Base-by-base conservation (phyloP, 352 stramenopile genomes). In the Aphanomyces cochlioides region DNA sequence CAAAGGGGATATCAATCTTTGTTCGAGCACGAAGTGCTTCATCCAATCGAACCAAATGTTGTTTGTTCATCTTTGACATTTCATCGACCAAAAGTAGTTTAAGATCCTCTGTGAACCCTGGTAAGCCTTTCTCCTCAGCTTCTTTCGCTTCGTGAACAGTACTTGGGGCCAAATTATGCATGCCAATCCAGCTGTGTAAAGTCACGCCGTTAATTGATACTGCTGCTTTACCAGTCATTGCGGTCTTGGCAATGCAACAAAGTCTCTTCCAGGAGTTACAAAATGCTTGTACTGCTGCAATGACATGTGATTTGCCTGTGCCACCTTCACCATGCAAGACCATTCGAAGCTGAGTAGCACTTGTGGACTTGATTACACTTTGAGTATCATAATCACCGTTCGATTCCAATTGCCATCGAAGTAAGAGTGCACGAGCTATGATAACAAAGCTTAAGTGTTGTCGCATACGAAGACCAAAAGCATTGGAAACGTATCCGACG, bases 151-250 rank as follows among this genome's bases (percentile, higher is more conserved):
- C 50, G 50, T 58, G 50, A 58, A 58, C 50, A 19, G 50, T 58
- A 36, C 17, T 58, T 36, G 50, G 50, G 50, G 50, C 10, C 50
- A 58, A 58, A 28, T 58, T 58, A 36, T 58, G 50, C 50, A 58
- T 58, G 7, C 50, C 50, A 19, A 58, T 58, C 17, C 50, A 58
- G 36, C 50, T 58, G 17, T 58, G 50, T 36, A 19, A 58, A 19
- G 50, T 58, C 2, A 58, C 50, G 15, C 50, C 50, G 7, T 58
- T 58, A 12, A 58, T 58, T 36, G 50, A 8, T 13, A 58, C 50
- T 19, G 50, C 50, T 13, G 50, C 50, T 36, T 58, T 58, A 12
- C 50, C 50, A 58, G 50, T 58, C 50, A 58, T 58, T 58, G 50
- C 50, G 10, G 50, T 58, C 36, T 28, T 28, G 28, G 50, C 50